Conservation (phyloP, 768 basidiomycete genomes). For the Termitomyces sp. region DNA sequence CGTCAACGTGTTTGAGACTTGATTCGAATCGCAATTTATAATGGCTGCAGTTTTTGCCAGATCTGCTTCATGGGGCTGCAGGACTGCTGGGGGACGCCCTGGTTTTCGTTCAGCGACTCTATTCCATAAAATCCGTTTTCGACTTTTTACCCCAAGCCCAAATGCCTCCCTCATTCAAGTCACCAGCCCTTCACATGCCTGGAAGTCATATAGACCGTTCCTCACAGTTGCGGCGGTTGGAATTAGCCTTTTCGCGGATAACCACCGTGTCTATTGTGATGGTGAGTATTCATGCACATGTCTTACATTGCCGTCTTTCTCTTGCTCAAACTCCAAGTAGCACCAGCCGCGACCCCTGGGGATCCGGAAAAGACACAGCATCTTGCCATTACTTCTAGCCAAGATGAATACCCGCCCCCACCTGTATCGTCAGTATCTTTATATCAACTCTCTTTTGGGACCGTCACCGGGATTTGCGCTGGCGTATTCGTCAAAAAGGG, state of each 20-base stretch:
- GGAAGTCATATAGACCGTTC: constrained; percentile 11
- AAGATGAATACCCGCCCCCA: constrained; percentile 38
- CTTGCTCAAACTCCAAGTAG: background rate
- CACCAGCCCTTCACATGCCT: background rate
- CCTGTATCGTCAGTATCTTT: constrained; percentile 72
- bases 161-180: background rate
- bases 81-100: background rate
- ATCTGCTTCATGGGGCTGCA: constrained; percentile 4
- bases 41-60: constrained; percentile 4
- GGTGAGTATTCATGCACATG: constrained; percentile 22
- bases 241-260: constrained; percentile 36
- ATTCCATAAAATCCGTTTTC: constrained; percentile 5
- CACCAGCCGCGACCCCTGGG: constrained; percentile 5
- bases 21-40: background rate
- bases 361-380: background rate
- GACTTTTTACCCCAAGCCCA: background rate
- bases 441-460: constrained; percentile 85
- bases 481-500: constrained; percentile 97
- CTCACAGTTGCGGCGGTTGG: constrained; percentile 35
- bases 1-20: background rate
- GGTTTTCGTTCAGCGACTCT: constrained; percentile 1
- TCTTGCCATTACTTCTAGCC: background rate
- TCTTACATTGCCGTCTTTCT: constrained; percentile 2
- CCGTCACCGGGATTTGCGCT: constrained; percentile 81
- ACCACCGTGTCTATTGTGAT: constrained; percentile 46